Conservation (phyloP, 805 yeast genomes). For the Schizosaccharomyces octosporus region DNA sequence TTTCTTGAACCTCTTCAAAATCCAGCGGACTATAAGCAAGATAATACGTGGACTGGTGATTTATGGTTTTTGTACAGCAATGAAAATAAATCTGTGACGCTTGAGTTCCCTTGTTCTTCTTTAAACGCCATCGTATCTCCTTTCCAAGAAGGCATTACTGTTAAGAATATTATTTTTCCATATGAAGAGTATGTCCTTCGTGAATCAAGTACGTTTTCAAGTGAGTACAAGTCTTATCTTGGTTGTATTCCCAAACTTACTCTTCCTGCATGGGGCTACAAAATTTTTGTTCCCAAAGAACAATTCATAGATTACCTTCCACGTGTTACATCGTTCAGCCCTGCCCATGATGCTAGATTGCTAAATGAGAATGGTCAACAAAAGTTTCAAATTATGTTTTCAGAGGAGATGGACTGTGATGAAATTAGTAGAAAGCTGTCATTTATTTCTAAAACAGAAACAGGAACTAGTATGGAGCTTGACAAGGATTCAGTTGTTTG, state of each 20-base stretch:
- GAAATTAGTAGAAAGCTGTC: not conserved
- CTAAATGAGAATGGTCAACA: not conserved
- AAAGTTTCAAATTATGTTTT: not conserved
- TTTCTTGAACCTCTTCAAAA: not conserved
- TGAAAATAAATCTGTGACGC: not conserved
- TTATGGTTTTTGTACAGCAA: constrained; percentile 1
- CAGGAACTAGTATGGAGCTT: not conserved
- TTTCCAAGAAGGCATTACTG: not conserved
- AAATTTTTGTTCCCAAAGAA: not conserved
- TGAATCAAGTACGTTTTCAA: not conserved
- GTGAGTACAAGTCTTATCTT: not conserved
- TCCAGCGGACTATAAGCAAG: not conserved
- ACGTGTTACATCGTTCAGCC: not conserved
- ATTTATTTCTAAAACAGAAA: not conserved
- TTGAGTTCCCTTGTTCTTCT: not conserved
- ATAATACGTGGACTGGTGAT: not conserved
- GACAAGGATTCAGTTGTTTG: not conserved
- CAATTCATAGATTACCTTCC: not conserved
- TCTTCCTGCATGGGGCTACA: not conserved
- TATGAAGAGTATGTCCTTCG: not conserved
- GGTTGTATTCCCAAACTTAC: not conserved
- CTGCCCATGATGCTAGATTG: not conserved
- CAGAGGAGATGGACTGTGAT: not conserved
- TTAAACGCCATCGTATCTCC: not conserved
- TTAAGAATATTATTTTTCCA: not conserved